Evolutionary conservation across 192 early-diverging fungal genomes (phyloP).

Genomic region (Coemansia sp.): DNA sequence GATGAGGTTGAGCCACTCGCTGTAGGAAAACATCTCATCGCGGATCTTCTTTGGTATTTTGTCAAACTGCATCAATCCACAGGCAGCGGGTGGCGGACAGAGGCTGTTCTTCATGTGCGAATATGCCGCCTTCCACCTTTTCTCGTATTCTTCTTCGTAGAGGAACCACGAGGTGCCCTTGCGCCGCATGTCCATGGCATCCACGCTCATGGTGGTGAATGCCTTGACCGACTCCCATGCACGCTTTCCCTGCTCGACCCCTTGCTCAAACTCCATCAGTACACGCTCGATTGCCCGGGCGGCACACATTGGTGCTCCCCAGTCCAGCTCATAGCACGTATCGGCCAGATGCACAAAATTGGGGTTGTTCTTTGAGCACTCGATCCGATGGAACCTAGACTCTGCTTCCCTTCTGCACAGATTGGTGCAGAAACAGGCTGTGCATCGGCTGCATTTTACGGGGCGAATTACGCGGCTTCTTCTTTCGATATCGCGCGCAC

Average conservation of each 20-base stretch:
- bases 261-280: constrained; percentile 23
- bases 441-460: constrained; percentile 9
- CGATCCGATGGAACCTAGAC: constrained; percentile 16
- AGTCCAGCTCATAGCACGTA: constrained; percentile 8
- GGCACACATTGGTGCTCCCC: constrained; percentile 24
- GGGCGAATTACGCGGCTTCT: constrained; percentile 12
- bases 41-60: constrained; percentile 52
- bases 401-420: constrained; percentile 20
- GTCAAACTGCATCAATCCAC: constrained; percentile 50
- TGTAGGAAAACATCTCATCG: constrained; percentile 55
- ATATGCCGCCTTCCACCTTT: constrained; percentile 16
- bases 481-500: constrained; percentile 52
- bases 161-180: constrained; percentile 22
- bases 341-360: constrained; percentile 14
- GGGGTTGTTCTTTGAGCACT: constrained; percentile 19
- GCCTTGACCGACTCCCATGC: constrained; percentile 20
- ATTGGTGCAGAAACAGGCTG: constrained; percentile 15
- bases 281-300: constrained; percentile 24
- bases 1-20: constrained; percentile 57
- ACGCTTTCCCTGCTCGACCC: constrained; percentile 9
- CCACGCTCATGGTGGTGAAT: constrained; percentile 16
- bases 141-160: constrained; percentile 15
- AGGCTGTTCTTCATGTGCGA: constrained; percentile 50
- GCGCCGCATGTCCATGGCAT: constrained; percentile 20
- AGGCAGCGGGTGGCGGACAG: constrained; percentile 51